A percentile compares a stretch with the other conserved stretches of the same genome.
These are phyloP conservation scores for Populus hybrid DNA, from an alignment of 441 rosid genomes.

Conservation along the genomic window DNA sequence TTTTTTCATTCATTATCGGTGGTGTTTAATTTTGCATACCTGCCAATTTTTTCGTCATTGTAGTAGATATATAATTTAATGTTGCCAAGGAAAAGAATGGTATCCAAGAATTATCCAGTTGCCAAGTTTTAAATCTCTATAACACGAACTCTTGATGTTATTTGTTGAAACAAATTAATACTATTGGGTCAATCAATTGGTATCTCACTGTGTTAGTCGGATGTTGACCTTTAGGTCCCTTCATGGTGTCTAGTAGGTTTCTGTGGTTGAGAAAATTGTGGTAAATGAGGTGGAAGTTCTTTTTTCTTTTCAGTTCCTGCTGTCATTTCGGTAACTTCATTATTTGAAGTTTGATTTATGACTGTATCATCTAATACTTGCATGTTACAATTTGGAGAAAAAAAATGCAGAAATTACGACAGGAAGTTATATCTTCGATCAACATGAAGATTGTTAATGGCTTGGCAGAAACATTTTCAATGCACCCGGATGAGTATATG, in stretches of 20 bases:
- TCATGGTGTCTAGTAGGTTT: constrained; percentile 13
- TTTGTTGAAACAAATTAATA: background rate
- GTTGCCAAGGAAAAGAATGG: background rate
- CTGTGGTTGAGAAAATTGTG: background rate
- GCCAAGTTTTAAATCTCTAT: background rate
- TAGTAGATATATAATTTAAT: background rate
- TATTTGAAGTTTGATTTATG: constrained; percentile 3
- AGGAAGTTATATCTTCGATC: constrained; percentile 42
- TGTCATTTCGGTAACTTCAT: background rate
- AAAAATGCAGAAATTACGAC: constrained; percentile 51
- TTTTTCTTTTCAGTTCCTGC: background rate
- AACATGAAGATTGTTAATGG: constrained; percentile 63
- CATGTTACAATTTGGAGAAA: background rate
- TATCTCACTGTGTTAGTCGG: background rate
- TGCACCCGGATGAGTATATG: constrained; percentile 47
- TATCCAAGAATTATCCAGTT: background rate
- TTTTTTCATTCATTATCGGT: background rate
- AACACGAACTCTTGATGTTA: background rate
- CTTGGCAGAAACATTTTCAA: constrained; percentile 55
- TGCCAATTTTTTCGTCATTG: background rate
- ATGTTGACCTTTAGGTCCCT: background rate
- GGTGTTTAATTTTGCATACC: background rate
- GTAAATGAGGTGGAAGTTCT: background rate
- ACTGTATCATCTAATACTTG: constrained; percentile 8
- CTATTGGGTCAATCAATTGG: background rate